Conservation (phyloP, 2,329 filamentous ascomycete genomes). For the Zalaria obscura region DNA sequence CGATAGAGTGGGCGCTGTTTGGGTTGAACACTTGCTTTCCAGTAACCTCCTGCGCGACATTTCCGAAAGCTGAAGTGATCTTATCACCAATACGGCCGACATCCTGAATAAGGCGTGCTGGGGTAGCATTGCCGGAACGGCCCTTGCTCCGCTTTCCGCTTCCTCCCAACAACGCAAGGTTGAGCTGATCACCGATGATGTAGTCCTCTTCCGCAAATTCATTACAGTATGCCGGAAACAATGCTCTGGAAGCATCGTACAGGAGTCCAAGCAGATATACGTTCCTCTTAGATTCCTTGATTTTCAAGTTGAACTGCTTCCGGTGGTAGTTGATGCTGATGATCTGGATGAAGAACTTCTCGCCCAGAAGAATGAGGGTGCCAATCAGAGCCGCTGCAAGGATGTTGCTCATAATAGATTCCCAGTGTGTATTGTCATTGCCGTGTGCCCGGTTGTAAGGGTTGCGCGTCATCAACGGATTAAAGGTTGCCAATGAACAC, state of each 20-base stretch:
- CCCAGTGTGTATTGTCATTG: conserved; percentile 28
- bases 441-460: conserved; percentile 14
- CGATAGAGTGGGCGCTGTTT: conserved; percentile 77
- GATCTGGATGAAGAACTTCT: conserved; percentile 66
- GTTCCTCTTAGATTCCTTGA: conserved; percentile 81
- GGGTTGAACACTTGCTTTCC: conserved; percentile 93
- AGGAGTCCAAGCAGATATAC: conserved; percentile 69
- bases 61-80: conserved; percentile 82
- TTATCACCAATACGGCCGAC: conserved; percentile 75
- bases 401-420: conserved; percentile 45
- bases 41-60: conserved; percentile 86
- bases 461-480: conserved; percentile 23
- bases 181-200: conserved; percentile 63
- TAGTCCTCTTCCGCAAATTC: conserved; percentile 90
- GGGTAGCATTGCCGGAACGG: conserved; percentile 52
- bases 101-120: conserved; percentile 61
- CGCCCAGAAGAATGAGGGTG: conserved; percentile 56
- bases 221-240: conserved; percentile 84
- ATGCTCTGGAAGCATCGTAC: conserved; percentile 74
- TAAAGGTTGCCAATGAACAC: conserved; percentile 44
- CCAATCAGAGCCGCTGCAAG: conserved; percentile 54
- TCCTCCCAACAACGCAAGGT: conserved; percentile 42
- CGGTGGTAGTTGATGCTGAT: conserved; percentile 79
- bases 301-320: conserved; percentile 65
- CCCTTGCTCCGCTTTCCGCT: conserved; percentile 39